Evolutionary conservation across 331 rosid species (phyloP), one percentile per base, ranked within the genome.

Genomic region (Cydonia oblonga): DNA sequence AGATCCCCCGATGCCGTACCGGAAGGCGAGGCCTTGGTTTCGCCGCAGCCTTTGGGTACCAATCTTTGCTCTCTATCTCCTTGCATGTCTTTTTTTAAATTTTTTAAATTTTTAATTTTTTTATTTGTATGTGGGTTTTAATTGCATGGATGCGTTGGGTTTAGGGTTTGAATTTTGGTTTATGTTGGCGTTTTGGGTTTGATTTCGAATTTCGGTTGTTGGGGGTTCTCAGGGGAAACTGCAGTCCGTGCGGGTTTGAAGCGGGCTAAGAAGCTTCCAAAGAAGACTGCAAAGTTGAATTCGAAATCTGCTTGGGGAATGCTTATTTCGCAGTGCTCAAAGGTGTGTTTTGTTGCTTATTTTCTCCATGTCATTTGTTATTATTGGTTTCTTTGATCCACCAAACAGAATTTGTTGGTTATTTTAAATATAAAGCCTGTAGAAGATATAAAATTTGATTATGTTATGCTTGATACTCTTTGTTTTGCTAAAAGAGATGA

Each of bases 251-350:
- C 77, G 5, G 65, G 78, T 15, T 5, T 71, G 72, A 68, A 79
- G 64, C 68, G 89, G 76, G 19, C 66, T 1, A 89, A 87, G 86
- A 89, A 86, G 79, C 86, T 91, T 20, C 23, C 86, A 0, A 49
- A 52, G n/a, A 88, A 76, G 80, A 44, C 62, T 59, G 30, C 81
- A 1, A 89, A 84, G 56, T 69, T 80, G 12, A 72, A 59, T 69
- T 75, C 77, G 28, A 89, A 86, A 78, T 66, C 51, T 70, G 83
- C 87, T 6, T 93, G 98, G 98, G 98, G 95, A 64, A 91, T 81
- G 81, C 96, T 93, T 60, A 81, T 93, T 60, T 93, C 97, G 53
- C 98, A 93, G 88, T 86, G 60, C 81, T 79, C 96, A 52, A 89
- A 87, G 98, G 98, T 93, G 82, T 69, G 66, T 28, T 82, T 82